phyloP scores from a whole-genome alignment of 2,329 filamentous ascomycete species.

The Fusarium sambucinum region DNA sequence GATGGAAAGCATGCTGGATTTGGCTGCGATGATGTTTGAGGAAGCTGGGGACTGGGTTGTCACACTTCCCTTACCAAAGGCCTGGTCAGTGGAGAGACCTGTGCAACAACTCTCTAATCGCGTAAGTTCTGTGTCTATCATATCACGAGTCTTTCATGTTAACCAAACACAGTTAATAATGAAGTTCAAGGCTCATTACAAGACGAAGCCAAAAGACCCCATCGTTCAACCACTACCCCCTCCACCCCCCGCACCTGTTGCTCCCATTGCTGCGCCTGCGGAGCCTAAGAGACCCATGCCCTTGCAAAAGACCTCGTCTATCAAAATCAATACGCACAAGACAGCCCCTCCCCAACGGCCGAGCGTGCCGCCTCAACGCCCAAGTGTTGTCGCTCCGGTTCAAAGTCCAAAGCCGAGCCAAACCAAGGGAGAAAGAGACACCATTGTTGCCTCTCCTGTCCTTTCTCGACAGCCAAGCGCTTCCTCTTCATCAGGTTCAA shows the following conservation, averaged over 20 bases:
- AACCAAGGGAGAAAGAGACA: slow-evolving; percentile 40
- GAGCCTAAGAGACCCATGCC: slow-evolving; percentile 49
- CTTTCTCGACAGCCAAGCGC: slow-evolving; percentile 44
- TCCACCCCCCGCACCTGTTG: slow-evolving; percentile 26
- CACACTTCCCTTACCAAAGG: slow-evolving; percentile 57
- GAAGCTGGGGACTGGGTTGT: slow-evolving; percentile 58
- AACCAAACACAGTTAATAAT: slow-evolving; percentile 52
- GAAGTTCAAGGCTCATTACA: slow-evolving; percentile 56
- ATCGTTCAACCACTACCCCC: slow-evolving; percentile 39
- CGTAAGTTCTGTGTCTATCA: slow-evolving; percentile 46
- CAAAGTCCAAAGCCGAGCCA: slow-evolving; percentile 29
- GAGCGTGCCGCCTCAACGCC: slow-evolving; percentile 34
- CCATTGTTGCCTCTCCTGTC: slow-evolving; percentile 46
- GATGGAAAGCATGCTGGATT: slow-evolving; percentile 57
- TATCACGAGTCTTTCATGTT: slow-evolving; percentile 14
- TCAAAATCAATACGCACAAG: slow-evolving; percentile 56
- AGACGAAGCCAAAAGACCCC: slow-evolving; percentile 51
- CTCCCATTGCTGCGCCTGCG: slow-evolving; percentile 7
- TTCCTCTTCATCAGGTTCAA: slow-evolving; percentile 38
- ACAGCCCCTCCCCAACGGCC: slow-evolving; percentile 13
- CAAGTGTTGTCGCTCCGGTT: slow-evolving; percentile 8
- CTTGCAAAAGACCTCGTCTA: slow-evolving; percentile 52
- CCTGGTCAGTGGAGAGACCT: slow-evolving; percentile 56
- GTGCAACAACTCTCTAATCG: slow-evolving; percentile 53
- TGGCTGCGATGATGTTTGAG: slow-evolving; percentile 63